Base-by-base conservation (phyloP, 768 basidiomycete species). In the Lactarius evosmus region DNA sequence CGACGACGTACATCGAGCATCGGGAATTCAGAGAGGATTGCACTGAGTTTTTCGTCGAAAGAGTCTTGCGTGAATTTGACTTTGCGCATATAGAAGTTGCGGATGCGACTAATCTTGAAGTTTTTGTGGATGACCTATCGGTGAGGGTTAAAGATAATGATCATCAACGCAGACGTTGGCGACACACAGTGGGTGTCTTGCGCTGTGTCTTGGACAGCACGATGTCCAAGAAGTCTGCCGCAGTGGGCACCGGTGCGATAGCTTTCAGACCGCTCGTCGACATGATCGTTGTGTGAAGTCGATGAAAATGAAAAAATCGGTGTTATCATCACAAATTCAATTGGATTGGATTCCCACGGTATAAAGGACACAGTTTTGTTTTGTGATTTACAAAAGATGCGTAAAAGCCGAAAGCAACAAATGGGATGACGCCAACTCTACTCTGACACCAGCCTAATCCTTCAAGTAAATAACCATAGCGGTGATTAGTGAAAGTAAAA, bases 1-100 rank as follows among this genome's bases (percentile, higher is more conserved):
- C 56, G 46, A 36, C 19, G 44, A 83, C 92, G 72, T 71, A 95
- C 95, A 75, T 98, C 96, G 58, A 99, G 88, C 78, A 98, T 87
- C 25, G 97, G 97, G 79, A 99, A 99, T 75, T 99, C 97, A 50
- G 87, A 84, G 72, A 99, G 79, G 74, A 99, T 99, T 36, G 87
- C 89, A 60, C 87, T 87, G 33, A 99, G 83, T 74, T 98, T 95
- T 77, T 98, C 95, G 65, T 97, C 95, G 69, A 98, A 98, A 17
- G 91, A 82, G 72, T 98, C 95, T 75, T 98, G 95, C 3, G 95
- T 95, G 75, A 97, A 98, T 77, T 96, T 98, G 78, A 99, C 96
- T 77, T 99, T 99, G 75, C 96, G 87, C 96, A 98, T 98, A 77
- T 99, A 97, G 73, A 94, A 94, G 71, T 94, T 93, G 66, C 96